Conservation (phyloP, 2,329 filamentous ascomycete species). For the Xylaria sp. region DNA sequence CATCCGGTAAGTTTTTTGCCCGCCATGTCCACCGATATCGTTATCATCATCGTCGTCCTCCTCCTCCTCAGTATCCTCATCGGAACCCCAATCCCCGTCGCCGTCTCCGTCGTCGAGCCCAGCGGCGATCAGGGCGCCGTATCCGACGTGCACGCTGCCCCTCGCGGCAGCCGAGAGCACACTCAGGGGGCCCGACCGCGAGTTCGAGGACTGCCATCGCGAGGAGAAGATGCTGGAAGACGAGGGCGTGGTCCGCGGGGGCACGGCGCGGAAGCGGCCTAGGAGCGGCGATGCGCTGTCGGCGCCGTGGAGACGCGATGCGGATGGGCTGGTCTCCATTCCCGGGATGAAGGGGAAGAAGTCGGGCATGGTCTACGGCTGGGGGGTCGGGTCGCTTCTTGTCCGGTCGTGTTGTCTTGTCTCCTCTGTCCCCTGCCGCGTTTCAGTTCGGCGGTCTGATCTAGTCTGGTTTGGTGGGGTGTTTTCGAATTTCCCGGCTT, state of each 20-base stretch:
- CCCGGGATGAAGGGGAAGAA: conserved; percentile 77
- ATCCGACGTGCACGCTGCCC: conserved; percentile 67
- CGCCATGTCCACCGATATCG: conserved; percentile 47
- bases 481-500: conserved; percentile 9
- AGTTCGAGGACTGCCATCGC: conserved; percentile 31
- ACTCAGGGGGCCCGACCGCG: conserved; percentile 49
- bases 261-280: conserved; percentile 72
- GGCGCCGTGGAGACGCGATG: conserved; percentile 56
- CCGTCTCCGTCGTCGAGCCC: conserved; percentile 50
- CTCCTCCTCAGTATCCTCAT: conserved; percentile 37
- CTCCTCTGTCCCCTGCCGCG: neutral
- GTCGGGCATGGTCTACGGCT: conserved; percentile 62
- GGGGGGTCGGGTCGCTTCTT: neutral
- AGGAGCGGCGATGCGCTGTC: conserved; percentile 68
- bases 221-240: conserved; percentile 35
- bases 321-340: conserved; percentile 61
- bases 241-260: conserved; percentile 38
- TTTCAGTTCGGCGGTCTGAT: neutral
- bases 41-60: conserved; percentile 39
- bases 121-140: conserved; percentile 64
- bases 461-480: neutral
- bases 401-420: too few species aligned
- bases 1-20: conserved; percentile 44
- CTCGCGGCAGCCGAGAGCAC: conserved; percentile 56
- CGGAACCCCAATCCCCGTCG: conserved; percentile 49